Conservation (phyloP, 306 rosid genomes). For the Vachellia collinsii region DNA sequence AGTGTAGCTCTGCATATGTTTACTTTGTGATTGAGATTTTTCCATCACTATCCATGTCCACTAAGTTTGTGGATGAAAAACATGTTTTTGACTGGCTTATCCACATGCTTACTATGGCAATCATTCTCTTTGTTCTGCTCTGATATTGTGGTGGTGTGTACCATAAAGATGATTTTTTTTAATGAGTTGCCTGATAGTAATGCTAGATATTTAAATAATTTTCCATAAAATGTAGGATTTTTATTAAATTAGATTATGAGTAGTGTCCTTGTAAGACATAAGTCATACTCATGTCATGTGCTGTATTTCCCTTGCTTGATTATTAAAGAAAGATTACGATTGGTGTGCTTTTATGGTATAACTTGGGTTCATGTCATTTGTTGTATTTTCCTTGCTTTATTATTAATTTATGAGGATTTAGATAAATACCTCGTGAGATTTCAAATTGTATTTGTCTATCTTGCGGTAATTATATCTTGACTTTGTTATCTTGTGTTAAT, state of each 20-base stretch:
- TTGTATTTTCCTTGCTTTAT: slow-evolving; percentile 1
- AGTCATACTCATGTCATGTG: slow-evolving; percentile 15
- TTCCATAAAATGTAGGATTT: slow-evolving; percentile 3
- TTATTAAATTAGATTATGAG: slow-evolving; percentile 13
- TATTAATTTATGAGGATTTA: slow-evolving; percentile 23
- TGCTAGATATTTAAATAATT: slow-evolving; percentile 14
- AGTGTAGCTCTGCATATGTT: slow-evolving; percentile 9
- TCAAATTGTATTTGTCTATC: slow-evolving; percentile 10
- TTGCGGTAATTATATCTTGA: slow-evolving; percentile 25
- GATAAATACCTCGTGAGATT: slow-evolving; percentile 9
- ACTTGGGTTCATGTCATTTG: slow-evolving; percentile 17
- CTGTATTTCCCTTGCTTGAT: slow-evolving; percentile 1
- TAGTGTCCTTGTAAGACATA: not conserved
- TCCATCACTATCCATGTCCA: not conserved
- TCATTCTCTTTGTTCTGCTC: slow-evolving; percentile 10
- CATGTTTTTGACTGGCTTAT: not conserved
- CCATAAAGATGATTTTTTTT: not conserved
- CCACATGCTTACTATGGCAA: not conserved
- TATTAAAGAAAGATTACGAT: slow-evolving; percentile 7
- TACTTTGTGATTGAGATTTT: slow-evolving; percentile 1
- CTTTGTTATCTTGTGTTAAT: slow-evolving; percentile 25
- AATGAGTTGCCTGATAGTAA: not conserved
- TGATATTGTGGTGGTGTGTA: slow-evolving; percentile 12
- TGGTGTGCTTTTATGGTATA: not conserved
- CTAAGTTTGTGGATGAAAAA: not conserved